Percentiles rank a stretch among this genome's conserved stretches.
Evolutionary conservation across 352 stramenopile genomes (phyloP).

Genomic region (Globisporangium yorkense): DNA sequence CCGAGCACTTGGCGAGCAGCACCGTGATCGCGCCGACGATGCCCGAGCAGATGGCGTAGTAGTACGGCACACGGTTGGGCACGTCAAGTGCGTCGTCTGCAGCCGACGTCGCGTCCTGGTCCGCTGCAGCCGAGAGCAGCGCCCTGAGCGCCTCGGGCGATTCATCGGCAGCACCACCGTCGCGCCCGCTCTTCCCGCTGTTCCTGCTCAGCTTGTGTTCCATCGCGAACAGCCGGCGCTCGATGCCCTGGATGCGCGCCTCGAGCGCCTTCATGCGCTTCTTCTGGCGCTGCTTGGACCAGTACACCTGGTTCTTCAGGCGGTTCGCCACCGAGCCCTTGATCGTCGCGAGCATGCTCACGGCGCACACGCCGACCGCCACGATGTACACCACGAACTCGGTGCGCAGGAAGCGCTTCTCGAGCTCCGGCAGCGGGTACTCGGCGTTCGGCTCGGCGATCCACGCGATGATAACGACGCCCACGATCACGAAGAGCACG

Average conservation of each 20-base stretch:
- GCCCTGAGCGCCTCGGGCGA: conserved; percentile 4
- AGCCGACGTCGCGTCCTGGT: background rate
- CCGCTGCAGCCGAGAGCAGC: background rate
- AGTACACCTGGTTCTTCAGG: conserved; percentile 82
- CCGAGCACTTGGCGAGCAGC: conserved; percentile 79
- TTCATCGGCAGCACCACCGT: background rate
- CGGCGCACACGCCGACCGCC: conserved; percentile 56
- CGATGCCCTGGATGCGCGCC: conserved; percentile 55
- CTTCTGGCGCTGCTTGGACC: conserved; percentile 76
- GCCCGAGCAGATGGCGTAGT: conserved; percentile 83
- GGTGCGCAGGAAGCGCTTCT: conserved; percentile 76
- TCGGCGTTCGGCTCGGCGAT: conserved; percentile 83
- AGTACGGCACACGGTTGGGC: conserved; percentile 61
- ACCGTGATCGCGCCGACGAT: conserved; percentile 84
- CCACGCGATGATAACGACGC: conserved; percentile 82
- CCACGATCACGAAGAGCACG: conserved; percentile 82
- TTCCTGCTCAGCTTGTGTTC: conserved; percentile 48
- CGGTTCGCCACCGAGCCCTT: conserved; percentile 81
- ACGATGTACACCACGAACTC: conserved; percentile 79
- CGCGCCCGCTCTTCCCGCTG: conserved; percentile 8
- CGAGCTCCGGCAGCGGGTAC: conserved; percentile 81
- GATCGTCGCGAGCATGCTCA: conserved; percentile 87
- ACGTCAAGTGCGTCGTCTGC: conserved; percentile 2
- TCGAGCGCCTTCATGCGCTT: conserved; percentile 76
- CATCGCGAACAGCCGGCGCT: conserved; percentile 59